Conservation (phyloP, 2,329 filamentous ascomycete genomes). For the Lachnellula subtilissima region DNA sequence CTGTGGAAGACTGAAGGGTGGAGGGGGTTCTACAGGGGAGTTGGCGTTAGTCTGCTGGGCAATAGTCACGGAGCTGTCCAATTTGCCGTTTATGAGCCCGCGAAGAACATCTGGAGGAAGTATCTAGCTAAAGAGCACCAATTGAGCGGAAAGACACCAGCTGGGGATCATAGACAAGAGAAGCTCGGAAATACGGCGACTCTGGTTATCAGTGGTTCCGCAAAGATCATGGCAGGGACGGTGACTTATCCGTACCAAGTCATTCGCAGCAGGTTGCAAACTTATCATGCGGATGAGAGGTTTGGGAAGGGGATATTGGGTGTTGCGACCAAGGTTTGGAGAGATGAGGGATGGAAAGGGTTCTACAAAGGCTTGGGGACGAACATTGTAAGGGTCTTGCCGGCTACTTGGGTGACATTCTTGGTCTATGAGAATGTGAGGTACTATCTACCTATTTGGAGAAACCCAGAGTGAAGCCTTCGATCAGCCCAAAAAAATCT, state of each 20-base stretch:
- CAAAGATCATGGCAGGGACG: constrained; percentile 85
- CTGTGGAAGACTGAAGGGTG: constrained; percentile 69
- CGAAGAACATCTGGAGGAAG: constrained; percentile 45
- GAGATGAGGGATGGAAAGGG: constrained; percentile 70
- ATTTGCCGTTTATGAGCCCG: constrained; percentile 87
- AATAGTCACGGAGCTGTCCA: constrained; percentile 91
- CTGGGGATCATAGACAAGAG: constrained; percentile 20
- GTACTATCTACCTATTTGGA: constrained; percentile 53
- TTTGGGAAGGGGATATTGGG: constrained; percentile 69
- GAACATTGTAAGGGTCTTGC: constrained; percentile 84
- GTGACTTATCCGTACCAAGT: constrained; percentile 96
- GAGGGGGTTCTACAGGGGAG: constrained; percentile 80
- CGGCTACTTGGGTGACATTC: constrained; percentile 94
- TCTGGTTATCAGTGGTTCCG: constrained; percentile 70
- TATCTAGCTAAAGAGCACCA: constrained; percentile 47
- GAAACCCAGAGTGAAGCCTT: no score
- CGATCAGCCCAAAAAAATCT: no score
- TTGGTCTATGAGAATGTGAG: constrained; percentile 94
- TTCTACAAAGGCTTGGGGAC: constrained; percentile 92
- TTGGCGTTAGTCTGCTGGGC: constrained; percentile 76
- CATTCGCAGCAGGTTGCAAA: constrained; percentile 80
- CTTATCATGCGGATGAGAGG: constrained; percentile 70
- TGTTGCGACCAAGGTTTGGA: constrained; percentile 69
- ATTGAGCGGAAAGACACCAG: neutral
- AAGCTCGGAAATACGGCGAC: constrained; percentile 47